phyloP scores from a whole-genome alignment of 1,139 yeast genomes.

The Scheffersomyces parashehatae region DNA sequence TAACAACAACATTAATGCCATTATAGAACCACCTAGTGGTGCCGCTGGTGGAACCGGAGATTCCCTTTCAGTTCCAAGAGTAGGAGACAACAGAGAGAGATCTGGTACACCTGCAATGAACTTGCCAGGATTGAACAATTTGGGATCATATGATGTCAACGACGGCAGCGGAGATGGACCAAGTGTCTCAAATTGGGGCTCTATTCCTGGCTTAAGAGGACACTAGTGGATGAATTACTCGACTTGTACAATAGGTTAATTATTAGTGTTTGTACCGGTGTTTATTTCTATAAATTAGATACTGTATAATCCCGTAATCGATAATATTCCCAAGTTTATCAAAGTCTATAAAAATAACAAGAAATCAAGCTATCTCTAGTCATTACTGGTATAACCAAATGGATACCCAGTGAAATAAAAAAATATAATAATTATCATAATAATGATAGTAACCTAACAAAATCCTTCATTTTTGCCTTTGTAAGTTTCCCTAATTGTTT shows the following conservation, averaged over 20 bases:
- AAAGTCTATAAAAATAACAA: too few relatives aligned
- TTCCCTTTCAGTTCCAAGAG: not conserved
- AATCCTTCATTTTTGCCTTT: too few relatives aligned
- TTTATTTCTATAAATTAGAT: too few relatives aligned
- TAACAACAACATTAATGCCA: conserved; percentile 64
- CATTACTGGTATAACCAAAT: not conserved
- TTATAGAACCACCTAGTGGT: conserved; percentile 35
- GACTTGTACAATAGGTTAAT: too few relatives aligned
- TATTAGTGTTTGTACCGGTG: too few relatives aligned
- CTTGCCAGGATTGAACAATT: conserved; percentile 28
- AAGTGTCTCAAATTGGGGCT: conserved; percentile 9
- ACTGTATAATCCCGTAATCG: too few relatives aligned
- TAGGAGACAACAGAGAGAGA: not conserved
- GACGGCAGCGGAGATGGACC: conserved; percentile 2
- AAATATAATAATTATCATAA: not conserved
- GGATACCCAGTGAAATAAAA: not conserved
- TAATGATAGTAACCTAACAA: too few relatives aligned
- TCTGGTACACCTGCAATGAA: conserved; percentile 8
- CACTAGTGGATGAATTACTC: conserved; percentile 4
- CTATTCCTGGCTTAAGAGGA: conserved; percentile 22
- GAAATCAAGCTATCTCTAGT: too few relatives aligned
- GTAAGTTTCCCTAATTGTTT: too few relatives aligned
- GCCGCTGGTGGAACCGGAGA: not conserved
- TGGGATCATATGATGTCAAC: conserved; percentile 3
- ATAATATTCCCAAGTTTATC: too few relatives aligned